Evolutionary conservation across 176 grass and related monocot species (phyloP).

Genomic region (Rhynchospora tenuis): DNA sequence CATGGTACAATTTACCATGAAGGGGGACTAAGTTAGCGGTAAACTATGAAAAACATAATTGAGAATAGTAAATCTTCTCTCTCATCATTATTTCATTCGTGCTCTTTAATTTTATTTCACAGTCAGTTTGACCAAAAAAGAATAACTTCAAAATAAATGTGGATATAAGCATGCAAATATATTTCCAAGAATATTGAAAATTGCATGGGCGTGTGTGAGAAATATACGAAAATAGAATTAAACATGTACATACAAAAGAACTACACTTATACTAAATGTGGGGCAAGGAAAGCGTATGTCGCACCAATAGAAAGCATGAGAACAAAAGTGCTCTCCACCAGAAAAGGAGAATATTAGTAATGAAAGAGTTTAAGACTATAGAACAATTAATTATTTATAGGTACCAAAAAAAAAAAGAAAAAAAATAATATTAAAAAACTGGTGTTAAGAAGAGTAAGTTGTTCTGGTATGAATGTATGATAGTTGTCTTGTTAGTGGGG

Average conservation of each 20-base stretch:
- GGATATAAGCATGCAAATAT: neutral
- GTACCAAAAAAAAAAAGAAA: neutral
- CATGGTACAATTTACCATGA: neutral
- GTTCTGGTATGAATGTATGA: neutral
- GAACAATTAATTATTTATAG: neutral
- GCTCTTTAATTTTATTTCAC: neutral
- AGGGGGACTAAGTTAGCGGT: neutral
- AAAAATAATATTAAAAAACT: neutral
- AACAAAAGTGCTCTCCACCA: constrained; percentile 11
- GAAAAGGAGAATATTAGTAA: constrained; percentile 1
- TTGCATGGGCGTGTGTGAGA: neutral
- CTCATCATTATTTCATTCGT: neutral
- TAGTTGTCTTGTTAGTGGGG: constrained; percentile 3
- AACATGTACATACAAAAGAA: neutral
- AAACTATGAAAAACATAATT: neutral
- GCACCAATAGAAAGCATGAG: neutral
- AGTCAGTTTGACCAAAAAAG: neutral
- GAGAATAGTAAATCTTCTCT: neutral
- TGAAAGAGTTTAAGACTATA: neutral
- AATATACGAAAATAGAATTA: neutral
- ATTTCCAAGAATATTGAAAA: neutral
- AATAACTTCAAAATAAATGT: neutral
- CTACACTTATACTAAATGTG: neutral
- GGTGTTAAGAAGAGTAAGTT: neutral
- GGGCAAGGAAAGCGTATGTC: constrained; percentile 1